Percentiles rank a stretch among this genome's conserved stretches.
phyloP scores from a whole-genome alignment of 1,139 yeast genomes.

The Yamadazyma aaseri region DNA sequence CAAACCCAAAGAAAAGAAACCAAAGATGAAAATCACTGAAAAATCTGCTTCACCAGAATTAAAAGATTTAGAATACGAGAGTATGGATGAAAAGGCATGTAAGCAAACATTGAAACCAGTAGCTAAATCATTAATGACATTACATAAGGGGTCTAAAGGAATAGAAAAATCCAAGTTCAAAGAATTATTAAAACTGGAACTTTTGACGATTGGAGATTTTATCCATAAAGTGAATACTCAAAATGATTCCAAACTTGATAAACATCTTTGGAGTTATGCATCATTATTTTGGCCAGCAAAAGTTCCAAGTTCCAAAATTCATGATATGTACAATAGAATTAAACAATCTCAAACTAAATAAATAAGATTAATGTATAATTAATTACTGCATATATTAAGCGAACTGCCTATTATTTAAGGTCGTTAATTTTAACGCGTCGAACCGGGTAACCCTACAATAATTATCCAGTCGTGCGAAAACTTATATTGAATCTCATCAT shows the following conservation, averaged over 20 bases:
- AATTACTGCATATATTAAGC: neutral
- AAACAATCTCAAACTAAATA: constrained; percentile 19
- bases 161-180: constrained; percentile 88
- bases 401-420: neutral
- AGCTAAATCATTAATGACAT: constrained; percentile 65
- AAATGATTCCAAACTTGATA: constrained; percentile 39
- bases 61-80: constrained; percentile 60
- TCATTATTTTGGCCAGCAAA: constrained; percentile 91
- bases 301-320: constrained; percentile 78
- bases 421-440: neutral
- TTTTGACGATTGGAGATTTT: constrained; percentile 76
- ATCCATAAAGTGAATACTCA: constrained; percentile 29
- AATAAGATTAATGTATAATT: constrained; percentile 1
- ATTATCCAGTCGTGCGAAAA: neutral
- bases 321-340: constrained; percentile 79
- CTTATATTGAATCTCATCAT: constrained; percentile 1
- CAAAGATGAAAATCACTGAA: constrained; percentile 14
- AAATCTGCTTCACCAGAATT: constrained; percentile 15
- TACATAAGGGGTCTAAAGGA: constrained; percentile 80
- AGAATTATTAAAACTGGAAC: constrained; percentile 64
- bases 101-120: constrained; percentile 69
- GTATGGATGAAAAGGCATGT: constrained; percentile 79
- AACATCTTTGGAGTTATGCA: constrained; percentile 90
- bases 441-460: constrained; percentile 3
- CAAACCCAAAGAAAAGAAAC: constrained; percentile 8